phyloP scores from a whole-genome alignment of 768 basidiomycete species.

The Sistotremastrum niveocremeum region DNA sequence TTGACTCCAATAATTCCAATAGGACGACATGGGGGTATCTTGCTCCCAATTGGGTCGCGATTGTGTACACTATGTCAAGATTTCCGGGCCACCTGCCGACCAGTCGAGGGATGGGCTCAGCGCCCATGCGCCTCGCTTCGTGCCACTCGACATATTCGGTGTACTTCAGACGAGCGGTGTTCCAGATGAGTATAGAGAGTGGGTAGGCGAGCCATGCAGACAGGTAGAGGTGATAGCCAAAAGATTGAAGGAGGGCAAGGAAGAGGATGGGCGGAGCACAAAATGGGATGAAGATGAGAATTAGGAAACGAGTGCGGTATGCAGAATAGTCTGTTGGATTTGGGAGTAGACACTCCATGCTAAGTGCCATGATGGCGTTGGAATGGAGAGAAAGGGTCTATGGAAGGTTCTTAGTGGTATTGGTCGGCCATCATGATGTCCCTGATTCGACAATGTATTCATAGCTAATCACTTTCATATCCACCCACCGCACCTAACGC shows the following conservation, averaged over 20 bases:
- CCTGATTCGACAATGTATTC: too few relatives aligned
- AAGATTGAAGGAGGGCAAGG: too few relatives aligned
- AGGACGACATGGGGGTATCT: slow-evolving; percentile 53
- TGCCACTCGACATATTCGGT: slow-evolving; percentile 22
- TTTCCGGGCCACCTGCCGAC: slow-evolving; percentile 74
- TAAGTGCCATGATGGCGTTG: too few relatives aligned
- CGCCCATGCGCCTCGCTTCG: slow-evolving; percentile 35
- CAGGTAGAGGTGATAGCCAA: too few relatives aligned
- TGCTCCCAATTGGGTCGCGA: slow-evolving; percentile 40
- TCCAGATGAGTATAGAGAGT: slow-evolving; percentile 29
- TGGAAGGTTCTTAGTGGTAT: too few relatives aligned
- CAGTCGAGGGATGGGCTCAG: slow-evolving; percentile 40
- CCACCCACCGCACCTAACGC: slow-evolving; percentile 4
- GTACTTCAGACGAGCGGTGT: slow-evolving; percentile 22
- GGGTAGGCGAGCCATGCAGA: slow-evolving; percentile 23
- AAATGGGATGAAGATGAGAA: too few relatives aligned
- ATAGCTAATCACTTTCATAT: slow-evolving; percentile 5
- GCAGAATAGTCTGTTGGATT: too few relatives aligned
- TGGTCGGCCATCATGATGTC: too few relatives aligned
- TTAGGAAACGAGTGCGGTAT: too few relatives aligned
- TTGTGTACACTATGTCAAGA: slow-evolving; percentile 47
- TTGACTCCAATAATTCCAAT: slow-evolving; percentile 50
- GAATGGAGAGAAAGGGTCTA: too few relatives aligned
- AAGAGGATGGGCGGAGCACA: too few relatives aligned
- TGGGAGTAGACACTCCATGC: too few relatives aligned